phyloP scores from a whole-genome alignment of 2,329 filamentous ascomycete species.

The Zymoseptoria brevis region DNA sequence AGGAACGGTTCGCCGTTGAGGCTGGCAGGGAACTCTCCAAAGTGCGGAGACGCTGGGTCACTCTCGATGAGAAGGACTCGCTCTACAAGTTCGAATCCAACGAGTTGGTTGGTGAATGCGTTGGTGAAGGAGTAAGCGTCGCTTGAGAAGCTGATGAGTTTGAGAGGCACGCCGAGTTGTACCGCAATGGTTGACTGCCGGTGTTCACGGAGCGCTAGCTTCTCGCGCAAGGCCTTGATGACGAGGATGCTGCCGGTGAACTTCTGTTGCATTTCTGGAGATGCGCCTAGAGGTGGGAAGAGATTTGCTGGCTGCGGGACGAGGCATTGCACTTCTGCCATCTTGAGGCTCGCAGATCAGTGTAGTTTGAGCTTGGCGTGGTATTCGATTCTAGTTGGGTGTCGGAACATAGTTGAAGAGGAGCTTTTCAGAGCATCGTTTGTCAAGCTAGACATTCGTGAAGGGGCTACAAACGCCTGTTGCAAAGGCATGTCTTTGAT shows the following conservation, averaged over 20 bases:
- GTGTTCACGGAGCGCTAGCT: background rate
- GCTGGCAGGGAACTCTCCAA: background rate
- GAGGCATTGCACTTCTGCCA: no score
- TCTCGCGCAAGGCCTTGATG: background rate
- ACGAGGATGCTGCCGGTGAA: background rate
- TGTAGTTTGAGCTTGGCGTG: no score
- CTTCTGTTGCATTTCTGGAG: background rate
- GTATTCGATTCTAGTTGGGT: no score
- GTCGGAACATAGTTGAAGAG: no score
- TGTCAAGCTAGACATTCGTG: no score
- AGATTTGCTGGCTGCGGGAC: background rate
- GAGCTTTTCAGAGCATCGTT: no score
- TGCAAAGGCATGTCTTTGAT: no score
- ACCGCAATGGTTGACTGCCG: background rate
- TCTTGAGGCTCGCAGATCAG: no score
- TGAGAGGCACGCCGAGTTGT: background rate
- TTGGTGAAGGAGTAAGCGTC: no score
- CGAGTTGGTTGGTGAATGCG: no score
- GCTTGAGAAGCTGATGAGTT: background rate
- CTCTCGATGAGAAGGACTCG: background rate
- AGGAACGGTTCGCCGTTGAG: background rate
- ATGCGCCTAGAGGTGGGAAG: background rate
- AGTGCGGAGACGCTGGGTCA: background rate
- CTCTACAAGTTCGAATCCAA: no score
- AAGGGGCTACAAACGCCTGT: no score